These are phyloP conservation scores for Trichoderma brevicompactum DNA, from an alignment of 2,329 filamentous ascomycete species.

Conservation along the genomic window DNA sequence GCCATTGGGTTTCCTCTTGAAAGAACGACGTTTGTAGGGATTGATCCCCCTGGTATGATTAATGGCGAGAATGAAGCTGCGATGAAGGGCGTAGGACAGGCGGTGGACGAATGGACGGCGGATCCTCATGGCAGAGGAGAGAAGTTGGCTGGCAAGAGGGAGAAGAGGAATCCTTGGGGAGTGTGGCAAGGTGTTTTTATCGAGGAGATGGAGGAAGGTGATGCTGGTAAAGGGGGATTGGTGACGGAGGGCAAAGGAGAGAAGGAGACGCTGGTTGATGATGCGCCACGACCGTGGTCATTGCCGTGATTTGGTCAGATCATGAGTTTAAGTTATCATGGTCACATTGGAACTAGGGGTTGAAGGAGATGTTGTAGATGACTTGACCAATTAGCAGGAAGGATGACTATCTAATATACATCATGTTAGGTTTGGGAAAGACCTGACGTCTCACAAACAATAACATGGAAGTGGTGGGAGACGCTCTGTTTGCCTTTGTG, in stretches of 20 bases:
- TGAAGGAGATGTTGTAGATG: no score
- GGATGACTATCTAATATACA: no score
- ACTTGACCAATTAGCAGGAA: no score
- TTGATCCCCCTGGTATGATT: slow-evolving; percentile 62
- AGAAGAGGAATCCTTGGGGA: slow-evolving; percentile 55
- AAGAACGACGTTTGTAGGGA: slow-evolving; percentile 59
- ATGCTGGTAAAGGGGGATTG: slow-evolving; percentile 44
- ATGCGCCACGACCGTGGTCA: slow-evolving; percentile 48
- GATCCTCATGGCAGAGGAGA: slow-evolving; percentile 58
- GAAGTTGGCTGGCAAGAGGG: slow-evolving; percentile 53
- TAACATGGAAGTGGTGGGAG: no score
- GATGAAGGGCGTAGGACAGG: slow-evolving; percentile 48
- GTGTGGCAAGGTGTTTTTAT: slow-evolving; percentile 51
- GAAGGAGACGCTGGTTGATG: slow-evolving; percentile 48
- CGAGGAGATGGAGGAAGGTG: slow-evolving; percentile 35
- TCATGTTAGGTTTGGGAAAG: no score
- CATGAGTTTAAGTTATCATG: no score
- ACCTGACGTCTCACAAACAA: no score
- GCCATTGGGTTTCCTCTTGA: slow-evolving; percentile 61
- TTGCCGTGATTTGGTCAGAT: background rate
- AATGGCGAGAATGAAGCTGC: slow-evolving; percentile 44
- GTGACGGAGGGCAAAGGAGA: slow-evolving; percentile 40
- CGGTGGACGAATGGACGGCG: slow-evolving; percentile 53
- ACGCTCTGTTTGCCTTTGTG: no score
- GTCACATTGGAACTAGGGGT: no score